phyloP scores from a whole-genome alignment of 352 stramenopile species.

The Phytophthora sp. region DNA sequence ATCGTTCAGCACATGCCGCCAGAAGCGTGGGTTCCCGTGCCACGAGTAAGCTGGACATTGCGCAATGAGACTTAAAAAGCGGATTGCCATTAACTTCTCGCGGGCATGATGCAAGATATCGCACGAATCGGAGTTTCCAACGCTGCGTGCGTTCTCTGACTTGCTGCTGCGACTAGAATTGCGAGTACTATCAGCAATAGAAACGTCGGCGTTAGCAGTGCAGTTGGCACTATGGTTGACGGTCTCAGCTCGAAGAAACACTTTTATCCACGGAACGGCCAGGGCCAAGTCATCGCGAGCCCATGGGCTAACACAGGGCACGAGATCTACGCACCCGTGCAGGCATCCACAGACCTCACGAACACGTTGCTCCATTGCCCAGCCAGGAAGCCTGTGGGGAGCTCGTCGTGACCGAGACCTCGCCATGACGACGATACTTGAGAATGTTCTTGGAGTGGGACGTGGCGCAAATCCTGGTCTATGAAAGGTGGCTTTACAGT shows the following conservation, averaged over 20 bases:
- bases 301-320: background rate
- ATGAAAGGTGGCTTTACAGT: too few relatives aligned
- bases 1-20: constrained; percentile 24
- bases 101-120: background rate
- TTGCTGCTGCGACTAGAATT: background rate
- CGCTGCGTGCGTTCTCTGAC: background rate
- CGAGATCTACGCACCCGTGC: constrained; percentile 7
- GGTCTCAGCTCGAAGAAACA: constrained; percentile 8
- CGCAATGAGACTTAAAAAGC: constrained; percentile 35
- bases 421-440: constrained; percentile 1
- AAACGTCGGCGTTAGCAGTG: background rate
- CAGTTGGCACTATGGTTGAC: background rate
- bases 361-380: constrained; percentile 3
- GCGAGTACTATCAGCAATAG: background rate
- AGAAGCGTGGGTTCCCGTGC: constrained; percentile 42
- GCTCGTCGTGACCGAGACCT: background rate
- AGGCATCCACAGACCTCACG: constrained; percentile 17
- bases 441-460: too few relatives aligned
- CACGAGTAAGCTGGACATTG: constrained; percentile 30
- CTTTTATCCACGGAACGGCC: constrained; percentile 15
- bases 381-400: background rate
- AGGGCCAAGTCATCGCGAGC: background rate
- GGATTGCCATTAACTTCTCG: constrained; percentile 34
- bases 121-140: background rate
- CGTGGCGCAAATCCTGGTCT: too few relatives aligned